Evolutionary conservation across 2,329 filamentous ascomycete genomes (phyloP), one percentile per base, ranked within the genome.

Genomic region (Cladophialophora exuberans): DNA sequence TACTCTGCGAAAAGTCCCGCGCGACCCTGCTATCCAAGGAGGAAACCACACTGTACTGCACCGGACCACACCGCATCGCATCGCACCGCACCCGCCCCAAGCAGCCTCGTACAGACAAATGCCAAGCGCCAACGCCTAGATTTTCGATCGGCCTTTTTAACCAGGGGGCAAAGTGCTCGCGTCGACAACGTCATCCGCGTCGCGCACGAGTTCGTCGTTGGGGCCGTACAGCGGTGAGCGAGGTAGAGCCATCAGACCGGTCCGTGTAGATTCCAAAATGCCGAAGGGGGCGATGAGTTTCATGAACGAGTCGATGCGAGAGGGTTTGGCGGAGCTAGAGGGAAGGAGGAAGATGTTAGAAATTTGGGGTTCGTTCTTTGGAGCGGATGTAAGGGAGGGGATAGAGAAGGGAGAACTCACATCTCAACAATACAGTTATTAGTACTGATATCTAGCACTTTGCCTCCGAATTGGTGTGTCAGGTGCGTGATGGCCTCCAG

Each of bases 391-490:
- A n/a, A n/a, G n/a, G n/a, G n/a, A n/a, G n/a, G n/a, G n/a, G n/a
- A n/a, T n/a, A n/a, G n/a, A n/a, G 38, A 39, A 52, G 46, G 33
- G 48, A 17, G 30, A 25, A 83, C 88, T 82, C 83, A 93, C 89
- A 99, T 75, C 76, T 99, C 94, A 57, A 99, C 92, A 72, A 97
- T 97, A 76, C 94, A 97, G 77, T 95, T 97, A 76, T 90, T 97
- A 49, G 90, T 97, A 79, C 91, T 96, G 67, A 99, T 97, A 73
- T 99, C 94, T 66, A 99, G 75, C 22, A 99, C 89, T 78, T 99
- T 99, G 62, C 94, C 94, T 54, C 92, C 92, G 67, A 99, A 99
- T 69, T 99, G 94, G 77, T 99, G 94, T 15, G 93, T 87, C 70
- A 99, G 85, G 74, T 96, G 94, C 53, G 94, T 99, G 68, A 99